phyloP scores from a whole-genome alignment of 139 green algal genomes.

The Chlamydomonas applanata region DNA sequence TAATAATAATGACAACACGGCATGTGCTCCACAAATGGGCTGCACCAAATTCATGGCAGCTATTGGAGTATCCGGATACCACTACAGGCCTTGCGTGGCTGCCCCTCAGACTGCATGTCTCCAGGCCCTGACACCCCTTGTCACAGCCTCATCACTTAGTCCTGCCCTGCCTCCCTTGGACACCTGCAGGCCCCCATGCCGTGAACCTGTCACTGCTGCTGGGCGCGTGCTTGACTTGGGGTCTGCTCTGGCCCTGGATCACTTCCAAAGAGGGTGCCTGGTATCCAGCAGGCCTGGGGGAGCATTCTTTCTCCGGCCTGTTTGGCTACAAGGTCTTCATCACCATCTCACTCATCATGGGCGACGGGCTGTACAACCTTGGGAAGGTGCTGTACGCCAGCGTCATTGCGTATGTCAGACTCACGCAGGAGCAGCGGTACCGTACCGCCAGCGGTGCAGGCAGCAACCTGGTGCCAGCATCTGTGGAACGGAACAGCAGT shows the following conservation, averaged over 20 bases:
- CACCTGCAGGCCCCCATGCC: conserved; percentile 36
- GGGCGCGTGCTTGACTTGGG: conserved; percentile 41
- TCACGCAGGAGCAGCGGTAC: not conserved
- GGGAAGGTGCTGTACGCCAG: conserved; percentile 33
- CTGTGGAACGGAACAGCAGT: no score
- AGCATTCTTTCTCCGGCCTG: conserved; percentile 38
- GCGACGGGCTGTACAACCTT: conserved; percentile 52
- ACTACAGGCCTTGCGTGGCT: no score
- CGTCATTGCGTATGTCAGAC: not conserved
- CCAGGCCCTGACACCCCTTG: no score
- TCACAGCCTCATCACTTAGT: not conserved
- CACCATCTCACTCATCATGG: conserved; percentile 43
- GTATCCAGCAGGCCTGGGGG: conserved; percentile 38
- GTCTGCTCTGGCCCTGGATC: conserved; percentile 50
- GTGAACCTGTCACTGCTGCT: conserved; percentile 55
- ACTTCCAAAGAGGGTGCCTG: conserved; percentile 40
- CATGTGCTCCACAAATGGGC: no score
- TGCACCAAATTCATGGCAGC: no score
- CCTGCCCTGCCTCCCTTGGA: not conserved
- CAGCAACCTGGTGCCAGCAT: no score
- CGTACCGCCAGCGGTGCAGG: no score
- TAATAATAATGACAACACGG: no score
- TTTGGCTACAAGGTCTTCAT: conserved; percentile 62
- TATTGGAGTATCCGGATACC: no score
- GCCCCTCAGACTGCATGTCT: no score